These are phyloP conservation scores for Candida golubevii DNA, from an alignment of 805 yeast genomes.

Conservation along the genomic window DNA sequence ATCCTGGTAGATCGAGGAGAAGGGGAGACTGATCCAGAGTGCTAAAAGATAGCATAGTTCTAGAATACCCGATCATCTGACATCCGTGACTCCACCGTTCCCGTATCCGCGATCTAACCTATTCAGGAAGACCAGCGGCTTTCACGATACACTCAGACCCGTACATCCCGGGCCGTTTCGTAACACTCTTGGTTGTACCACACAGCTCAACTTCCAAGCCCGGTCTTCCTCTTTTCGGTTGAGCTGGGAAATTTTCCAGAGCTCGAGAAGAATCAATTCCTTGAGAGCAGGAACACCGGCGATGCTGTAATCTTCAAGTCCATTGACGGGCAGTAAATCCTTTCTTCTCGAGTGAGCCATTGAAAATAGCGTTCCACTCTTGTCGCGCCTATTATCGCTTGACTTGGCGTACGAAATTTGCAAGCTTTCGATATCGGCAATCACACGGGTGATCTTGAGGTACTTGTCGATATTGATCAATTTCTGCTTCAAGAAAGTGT, in stretches of 20 bases:
- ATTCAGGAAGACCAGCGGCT: too few relatives aligned
- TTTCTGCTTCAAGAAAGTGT: slow-evolving; percentile 51
- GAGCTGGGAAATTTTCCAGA: slow-evolving; percentile 65
- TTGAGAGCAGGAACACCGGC: slow-evolving; percentile 43
- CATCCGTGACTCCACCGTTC: too few relatives aligned
- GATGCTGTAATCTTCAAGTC: slow-evolving; percentile 34
- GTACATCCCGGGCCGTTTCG: too few relatives aligned
- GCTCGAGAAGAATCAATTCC: slow-evolving; percentile 60
- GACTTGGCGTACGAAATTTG: slow-evolving; percentile 54
- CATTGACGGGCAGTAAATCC: slow-evolving; percentile 4
- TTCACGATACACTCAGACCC: too few relatives aligned
- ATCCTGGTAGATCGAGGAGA: too few relatives aligned
- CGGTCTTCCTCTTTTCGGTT: slow-evolving; percentile 61
- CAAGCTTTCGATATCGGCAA: slow-evolving; percentile 62
- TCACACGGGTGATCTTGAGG: slow-evolving; percentile 58
- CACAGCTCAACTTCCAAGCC: slow-evolving; percentile 68
- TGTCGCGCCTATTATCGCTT: slow-evolving; percentile 8
- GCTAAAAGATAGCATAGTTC: too few relatives aligned
- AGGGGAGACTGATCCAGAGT: too few relatives aligned
- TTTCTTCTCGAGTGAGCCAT: slow-evolving; percentile 11
- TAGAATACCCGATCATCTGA: too few relatives aligned
- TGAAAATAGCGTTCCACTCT: slow-evolving; percentile 23
- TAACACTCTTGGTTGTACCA: slow-evolving; percentile 54
- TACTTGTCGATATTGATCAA: slow-evolving; percentile 73
- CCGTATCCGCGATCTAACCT: too few relatives aligned